These are phyloP conservation scores for Punctularia strigosozonata DNA, from an alignment of 768 basidiomycete species.

Conservation along the genomic window DNA sequence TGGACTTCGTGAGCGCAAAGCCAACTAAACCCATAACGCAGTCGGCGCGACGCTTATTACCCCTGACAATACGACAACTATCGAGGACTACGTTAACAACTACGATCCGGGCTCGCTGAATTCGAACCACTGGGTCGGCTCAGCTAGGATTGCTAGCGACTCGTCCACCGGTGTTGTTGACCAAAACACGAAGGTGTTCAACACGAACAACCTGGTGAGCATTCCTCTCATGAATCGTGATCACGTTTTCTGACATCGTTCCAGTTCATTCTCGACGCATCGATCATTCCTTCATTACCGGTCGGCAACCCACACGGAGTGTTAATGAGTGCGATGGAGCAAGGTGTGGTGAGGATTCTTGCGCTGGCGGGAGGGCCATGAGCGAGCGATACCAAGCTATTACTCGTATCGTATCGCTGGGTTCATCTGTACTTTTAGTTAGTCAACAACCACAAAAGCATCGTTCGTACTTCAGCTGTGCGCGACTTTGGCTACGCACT, in stretches of 20 bases:
- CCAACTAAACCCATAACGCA: slow-evolving; percentile 19
- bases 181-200: slow-evolving; percentile 40
- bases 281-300: slow-evolving; percentile 39
- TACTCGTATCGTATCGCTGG: too few species aligned
- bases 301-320: slow-evolving; percentile 46
- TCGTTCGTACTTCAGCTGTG: too few species aligned
- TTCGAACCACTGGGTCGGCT: slow-evolving; percentile 58
- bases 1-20: too few species aligned
- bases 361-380: slow-evolving; percentile 41
- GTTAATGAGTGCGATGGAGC: slow-evolving; percentile 47
- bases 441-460: too few species aligned
- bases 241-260: slow-evolving; percentile 6
- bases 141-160: slow-evolving; percentile 32
- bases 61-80: slow-evolving; percentile 46
- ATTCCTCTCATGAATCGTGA: not conserved
- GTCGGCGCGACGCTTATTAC: slow-evolving; percentile 42
- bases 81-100: slow-evolving; percentile 30
- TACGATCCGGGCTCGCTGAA: slow-evolving; percentile 25
- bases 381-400: too few species aligned
- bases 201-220: slow-evolving; percentile 24
- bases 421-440: too few species aligned
- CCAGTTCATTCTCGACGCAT: slow-evolving; percentile 44
- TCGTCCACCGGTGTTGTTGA: slow-evolving; percentile 36
- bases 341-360: slow-evolving; percentile 43
- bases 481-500: too few species aligned